phyloP scores from a whole-genome alignment of 495 filamentous ascomycete species.

The Penicillium coprophilum region DNA sequence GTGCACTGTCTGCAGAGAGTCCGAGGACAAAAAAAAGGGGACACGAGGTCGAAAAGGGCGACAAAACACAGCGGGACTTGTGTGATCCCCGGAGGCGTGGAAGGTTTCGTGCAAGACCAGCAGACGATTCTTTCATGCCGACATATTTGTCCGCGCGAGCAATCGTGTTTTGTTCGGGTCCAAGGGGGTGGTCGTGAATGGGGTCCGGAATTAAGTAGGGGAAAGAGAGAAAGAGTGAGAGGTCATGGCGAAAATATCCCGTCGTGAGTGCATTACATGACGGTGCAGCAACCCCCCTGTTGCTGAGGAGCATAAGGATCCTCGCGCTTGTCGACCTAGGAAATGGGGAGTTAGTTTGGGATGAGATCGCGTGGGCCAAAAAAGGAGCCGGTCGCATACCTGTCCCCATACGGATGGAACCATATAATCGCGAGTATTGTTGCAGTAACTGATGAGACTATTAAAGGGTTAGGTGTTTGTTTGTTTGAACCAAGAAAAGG shows the following conservation, averaged over 20 bases:
- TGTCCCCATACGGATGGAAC: conserved; percentile 94
- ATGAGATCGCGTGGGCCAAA: conserved; percentile 1
- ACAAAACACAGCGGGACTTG: conserved; percentile 12
- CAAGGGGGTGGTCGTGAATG: conserved; percentile 22
- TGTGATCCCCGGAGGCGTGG: conserved; percentile 15
- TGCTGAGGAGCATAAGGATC: conserved; percentile 97
- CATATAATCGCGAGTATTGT: conserved; percentile 97
- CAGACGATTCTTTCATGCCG: conserved; percentile 32
- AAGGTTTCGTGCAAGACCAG: conserved; percentile 47
- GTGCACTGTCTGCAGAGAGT: conserved; percentile 13
- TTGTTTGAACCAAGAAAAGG: not conserved
- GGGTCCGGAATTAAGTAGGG: conserved; percentile 28
- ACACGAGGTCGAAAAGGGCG: conserved; percentile 28
- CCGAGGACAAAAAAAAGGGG: conserved; percentile 16
- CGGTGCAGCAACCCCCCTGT: conserved; percentile 82
- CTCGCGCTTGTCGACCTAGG: conserved; percentile 79
- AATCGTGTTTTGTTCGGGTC: conserved; percentile 20
- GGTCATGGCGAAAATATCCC: conserved; percentile 38
- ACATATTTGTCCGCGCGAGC: conserved; percentile 22
- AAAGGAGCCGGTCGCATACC: conserved; percentile 52
- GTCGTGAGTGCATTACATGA: conserved; percentile 70
- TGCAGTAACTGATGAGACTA: conserved; percentile 95
- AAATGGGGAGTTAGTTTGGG: conserved; percentile 19
- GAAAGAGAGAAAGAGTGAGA: conserved; percentile 23
- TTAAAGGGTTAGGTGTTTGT: conserved; percentile 7